phyloP scores from a whole-genome alignment of 306 rosid genomes.

The Prunus salicina region DNA sequence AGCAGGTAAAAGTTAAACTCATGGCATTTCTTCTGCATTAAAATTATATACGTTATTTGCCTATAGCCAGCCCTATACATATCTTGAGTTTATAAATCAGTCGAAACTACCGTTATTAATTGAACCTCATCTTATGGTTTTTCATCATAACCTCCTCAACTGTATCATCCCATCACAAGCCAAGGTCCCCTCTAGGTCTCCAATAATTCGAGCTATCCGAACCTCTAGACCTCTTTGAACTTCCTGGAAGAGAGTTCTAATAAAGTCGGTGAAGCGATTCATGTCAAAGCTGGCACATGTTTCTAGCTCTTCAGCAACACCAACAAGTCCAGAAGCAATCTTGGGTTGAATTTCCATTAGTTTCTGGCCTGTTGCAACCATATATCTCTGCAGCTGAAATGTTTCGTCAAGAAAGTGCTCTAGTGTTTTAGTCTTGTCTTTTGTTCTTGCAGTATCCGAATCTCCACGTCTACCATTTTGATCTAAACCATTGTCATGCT shows the following conservation, averaged over 20 bases:
- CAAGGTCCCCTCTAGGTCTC: conserved; percentile 89
- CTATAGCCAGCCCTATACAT: conserved; percentile 15
- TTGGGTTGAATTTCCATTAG: conserved; percentile 66
- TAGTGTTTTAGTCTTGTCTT: conserved; percentile 61
- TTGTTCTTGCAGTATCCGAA: conserved; percentile 47
- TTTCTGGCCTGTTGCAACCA: conserved; percentile 88
- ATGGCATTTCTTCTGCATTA: conserved; percentile 10
- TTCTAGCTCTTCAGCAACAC: conserved; percentile 61
- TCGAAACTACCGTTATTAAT: conserved; percentile 29
- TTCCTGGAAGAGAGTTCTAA: conserved; percentile 68
- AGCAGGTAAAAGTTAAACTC: conserved; percentile 11
- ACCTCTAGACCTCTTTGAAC: conserved; percentile 93
- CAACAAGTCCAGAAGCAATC: conserved; percentile 56
- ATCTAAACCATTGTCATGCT: conserved; percentile 65
- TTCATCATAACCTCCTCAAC: conserved; percentile 49
- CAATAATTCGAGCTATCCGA: conserved; percentile 75
- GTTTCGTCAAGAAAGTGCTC: conserved; percentile 80
- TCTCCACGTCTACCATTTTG: conserved; percentile 39
- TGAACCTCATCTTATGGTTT: background rate
- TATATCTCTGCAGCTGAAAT: conserved; percentile 84
- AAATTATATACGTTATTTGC: conserved; percentile 26
- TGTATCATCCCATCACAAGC: conserved; percentile 89
- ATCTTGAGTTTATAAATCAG: conserved; percentile 22
- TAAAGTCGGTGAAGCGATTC: conserved; percentile 64
- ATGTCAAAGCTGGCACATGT: conserved; percentile 68